Base-by-base conservation (phyloP, 1,139 yeast genomes). In the Geotrichum histeridarum region DNA sequence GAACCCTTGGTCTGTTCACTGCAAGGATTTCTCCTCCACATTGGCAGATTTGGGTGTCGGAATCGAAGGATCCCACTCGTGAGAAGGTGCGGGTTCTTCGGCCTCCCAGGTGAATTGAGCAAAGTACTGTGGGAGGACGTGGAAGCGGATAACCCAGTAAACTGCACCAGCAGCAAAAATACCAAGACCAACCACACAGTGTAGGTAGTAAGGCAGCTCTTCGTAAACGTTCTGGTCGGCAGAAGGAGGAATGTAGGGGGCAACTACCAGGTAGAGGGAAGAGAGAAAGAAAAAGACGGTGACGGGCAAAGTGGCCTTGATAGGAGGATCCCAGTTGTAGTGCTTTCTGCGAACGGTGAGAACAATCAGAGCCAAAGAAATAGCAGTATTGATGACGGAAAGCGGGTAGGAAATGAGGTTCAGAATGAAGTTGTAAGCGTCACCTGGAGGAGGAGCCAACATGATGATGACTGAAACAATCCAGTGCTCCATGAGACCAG, bases 171-270 rank as follows among this genome's bases (percentile, higher is more conserved):
- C 68, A 7, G 76, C 86, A 63, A 88, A 84, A 46, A 88, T 76
- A 59, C 84, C 93, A 84, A 90, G 80, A 9, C 94, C 84, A 22
- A 86, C 89, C 50, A 86, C 95, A 64, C 91, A 83, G 68, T 86
- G 95, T 55, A 84, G 77, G 77, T 82, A 88, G 73, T 86, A 88
- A 42, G 94, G 95, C 63, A 86, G 73, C 54, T 68, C 64, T 47
- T 80, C 72, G 76, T 86, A 87, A 56, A 84, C 90, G 49, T 76
- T 75, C 71, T 84, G 86, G 42, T 60, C 63, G 37, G 84, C 86
- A 37, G 76, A 67, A 51, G 95, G 95, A 42, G 94, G 91, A 60
- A 88, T 77, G 67, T 85, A 87, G 53, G 96, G 96, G 46, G 95
- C 93, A 56, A 80, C 79, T 55, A 86, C 78, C 66, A 88, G 75